phyloP scores from a whole-genome alignment of 2,329 filamentous ascomycete species.

The Stachybotrys chartarum region DNA sequence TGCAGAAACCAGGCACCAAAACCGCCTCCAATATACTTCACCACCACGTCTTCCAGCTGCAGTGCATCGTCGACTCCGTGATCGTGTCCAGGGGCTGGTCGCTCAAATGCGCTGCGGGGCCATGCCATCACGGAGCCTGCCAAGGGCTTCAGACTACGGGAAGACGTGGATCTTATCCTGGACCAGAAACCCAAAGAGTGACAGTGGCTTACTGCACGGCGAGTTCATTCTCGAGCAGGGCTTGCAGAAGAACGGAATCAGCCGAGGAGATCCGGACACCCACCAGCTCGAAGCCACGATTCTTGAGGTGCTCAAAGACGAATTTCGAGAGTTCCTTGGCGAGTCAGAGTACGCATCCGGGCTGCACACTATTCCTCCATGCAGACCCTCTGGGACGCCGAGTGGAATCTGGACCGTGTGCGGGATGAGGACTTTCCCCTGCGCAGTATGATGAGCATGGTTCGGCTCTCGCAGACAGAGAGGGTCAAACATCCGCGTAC shows the following conservation, averaged over 20 bases:
- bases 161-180: constrained; percentile 36
- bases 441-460: constrained; percentile 13
- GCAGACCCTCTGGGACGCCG: constrained; percentile 28
- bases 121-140: constrained; percentile 28
- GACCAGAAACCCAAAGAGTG: constrained; percentile 22
- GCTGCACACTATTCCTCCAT: constrained; percentile 23
- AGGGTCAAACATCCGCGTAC: constrained; percentile 16
- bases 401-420: constrained; percentile 28
- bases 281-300: background rate
- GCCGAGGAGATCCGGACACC: background rate
- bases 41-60: constrained; percentile 41
- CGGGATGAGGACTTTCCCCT: constrained; percentile 22
- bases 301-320: constrained; percentile 3
- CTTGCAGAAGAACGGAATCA: background rate
- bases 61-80: constrained; percentile 42
- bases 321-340: constrained; percentile 12
- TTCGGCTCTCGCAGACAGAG: constrained; percentile 21
- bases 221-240: background rate
- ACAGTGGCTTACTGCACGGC: constrained; percentile 6
- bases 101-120: constrained; percentile 17
- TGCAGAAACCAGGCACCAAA: constrained; percentile 32
- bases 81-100: constrained; percentile 36
- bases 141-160: constrained; percentile 23
- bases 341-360: constrained; percentile 7
- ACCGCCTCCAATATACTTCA: constrained; percentile 33